Base-by-base conservation (phyloP, 495 filamentous ascomycete genomes). In the Aspergillus indologenus region DNA sequence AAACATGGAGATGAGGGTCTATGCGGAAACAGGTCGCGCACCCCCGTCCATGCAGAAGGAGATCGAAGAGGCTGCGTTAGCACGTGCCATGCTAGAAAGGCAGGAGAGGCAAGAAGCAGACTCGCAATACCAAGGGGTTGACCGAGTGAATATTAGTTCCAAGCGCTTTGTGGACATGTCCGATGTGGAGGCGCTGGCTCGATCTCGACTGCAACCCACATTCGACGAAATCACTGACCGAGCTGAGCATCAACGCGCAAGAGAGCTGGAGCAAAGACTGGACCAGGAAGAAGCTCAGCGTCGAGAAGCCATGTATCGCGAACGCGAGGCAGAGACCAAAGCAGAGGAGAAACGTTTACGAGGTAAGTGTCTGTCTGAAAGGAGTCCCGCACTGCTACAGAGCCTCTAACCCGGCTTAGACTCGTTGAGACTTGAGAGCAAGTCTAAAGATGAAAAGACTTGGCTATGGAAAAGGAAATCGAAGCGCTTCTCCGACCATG, bases 141-240 rank as follows among this genome's bases (percentile, higher is more conserved):
- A 86, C 21, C 87, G 85, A 65, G 79, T 96, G 44, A 81, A 91
- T 61, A 86, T 98, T 51, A 93, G 95, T 21, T 85, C 87, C 22
- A 88, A 91, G 0, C 89, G 83, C 65, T 88, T 86, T 58, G 83
- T 98, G 75, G 85, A 93, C 50, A 83, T 87, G 70, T 79, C 84
- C 4, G 90, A 91, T 51, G 81, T 98, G 44, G 87, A 97, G 56
- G 84, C 82, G 12, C 86, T 97, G 60, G 94, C 94, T 0, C 83
- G 83, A 11, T 80, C 81, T 31, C 86, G 87, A 64, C 80, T 98
- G n/a, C 89, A 91, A 70, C 94, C 94, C 18, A 83, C 94, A 0
- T 70, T 98, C n/a, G 89, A 97, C 65, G 90, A 96, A 62, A 95
- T 98, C 42, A 85, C 85, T 50, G 86, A 87, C 19, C 86, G 83